Evolutionary conservation across 75 land plant species (phyloP).

Genomic region (Cryptomeria japonica): DNA sequence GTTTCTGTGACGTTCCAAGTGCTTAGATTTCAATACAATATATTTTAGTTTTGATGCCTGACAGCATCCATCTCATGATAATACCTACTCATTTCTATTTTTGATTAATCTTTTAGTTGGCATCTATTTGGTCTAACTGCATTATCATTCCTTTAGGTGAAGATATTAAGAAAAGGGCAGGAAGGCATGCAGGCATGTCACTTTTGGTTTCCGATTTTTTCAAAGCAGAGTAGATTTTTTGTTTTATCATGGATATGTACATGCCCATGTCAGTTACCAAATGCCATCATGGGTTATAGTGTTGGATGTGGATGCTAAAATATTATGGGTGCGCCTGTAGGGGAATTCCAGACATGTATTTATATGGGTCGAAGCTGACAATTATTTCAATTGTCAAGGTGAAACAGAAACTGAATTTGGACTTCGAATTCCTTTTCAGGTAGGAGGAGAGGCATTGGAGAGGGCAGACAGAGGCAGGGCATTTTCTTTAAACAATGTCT

Average conservation of each 20-base stretch:
- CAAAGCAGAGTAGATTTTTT: background rate
- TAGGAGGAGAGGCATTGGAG: background rate
- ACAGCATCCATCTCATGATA: background rate
- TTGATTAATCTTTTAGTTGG: background rate
- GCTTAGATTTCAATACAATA: too few species aligned
- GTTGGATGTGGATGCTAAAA: background rate
- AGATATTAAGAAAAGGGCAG: background rate
- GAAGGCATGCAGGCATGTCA: background rate
- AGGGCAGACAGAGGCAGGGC: background rate
- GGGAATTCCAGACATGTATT: background rate
- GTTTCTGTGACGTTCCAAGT: background rate
- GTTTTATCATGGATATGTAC: background rate
- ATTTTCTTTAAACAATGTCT: constrained; percentile 44
- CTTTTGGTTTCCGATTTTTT: background rate
- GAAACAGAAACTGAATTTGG: background rate
- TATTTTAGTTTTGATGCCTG: too few species aligned
- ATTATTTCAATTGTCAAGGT: constrained; percentile 6
- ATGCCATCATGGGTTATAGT: background rate
- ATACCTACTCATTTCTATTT: background rate
- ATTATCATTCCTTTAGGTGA: constrained; percentile 3
- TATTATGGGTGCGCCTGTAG: background rate
- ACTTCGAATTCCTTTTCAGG: background rate
- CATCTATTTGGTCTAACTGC: background rate
- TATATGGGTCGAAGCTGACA: background rate
- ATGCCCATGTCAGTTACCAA: background rate